A percentile compares a stretch with the other conserved stretches of the same genome.
Conservation (phyloP, 2,329 filamentous ascomycete genomes). For the Clonostachys sp. region DNA sequence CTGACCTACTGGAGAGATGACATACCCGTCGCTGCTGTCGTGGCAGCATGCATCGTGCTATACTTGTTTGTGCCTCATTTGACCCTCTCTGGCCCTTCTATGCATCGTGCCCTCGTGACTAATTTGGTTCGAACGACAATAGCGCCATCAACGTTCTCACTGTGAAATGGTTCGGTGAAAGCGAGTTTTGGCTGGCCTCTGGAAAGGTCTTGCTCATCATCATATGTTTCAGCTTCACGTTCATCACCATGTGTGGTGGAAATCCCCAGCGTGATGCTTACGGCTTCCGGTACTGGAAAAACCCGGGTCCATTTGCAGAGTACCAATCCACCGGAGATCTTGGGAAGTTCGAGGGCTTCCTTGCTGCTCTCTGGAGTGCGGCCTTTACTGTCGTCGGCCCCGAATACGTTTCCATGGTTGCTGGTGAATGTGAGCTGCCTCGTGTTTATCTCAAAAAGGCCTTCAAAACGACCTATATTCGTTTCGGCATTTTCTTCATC, state of each 20-base stretch:
- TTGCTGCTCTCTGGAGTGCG: slow-evolving; percentile 48
- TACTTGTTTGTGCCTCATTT: not conserved
- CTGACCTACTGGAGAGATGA: slow-evolving; percentile 27
- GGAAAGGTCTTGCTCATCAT: slow-evolving; percentile 55
- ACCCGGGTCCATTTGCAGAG: slow-evolving; percentile 48
- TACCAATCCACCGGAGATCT: slow-evolving; percentile 53
- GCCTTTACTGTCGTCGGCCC: slow-evolving; percentile 51
- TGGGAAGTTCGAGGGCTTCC: slow-evolving; percentile 62
- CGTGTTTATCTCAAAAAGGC: slow-evolving; percentile 43
- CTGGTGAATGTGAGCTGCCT: slow-evolving; percentile 56
- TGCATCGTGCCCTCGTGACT: slow-evolving; percentile 3
- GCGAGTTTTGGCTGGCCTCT: slow-evolving; percentile 39
- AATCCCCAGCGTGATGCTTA: slow-evolving; percentile 50
- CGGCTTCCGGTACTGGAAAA: slow-evolving; percentile 64
- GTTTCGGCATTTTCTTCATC: slow-evolving; percentile 20
- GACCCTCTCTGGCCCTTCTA: no score
- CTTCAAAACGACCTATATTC: slow-evolving; percentile 16
- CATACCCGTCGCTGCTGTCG: slow-evolving; percentile 17
- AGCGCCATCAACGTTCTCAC: slow-evolving; percentile 30
- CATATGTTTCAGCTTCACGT: slow-evolving; percentile 52
- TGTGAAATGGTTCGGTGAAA: slow-evolving; percentile 34
- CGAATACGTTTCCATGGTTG: slow-evolving; percentile 58
- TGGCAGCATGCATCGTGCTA: slow-evolving; percentile 14
- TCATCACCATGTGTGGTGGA: slow-evolving; percentile 56
- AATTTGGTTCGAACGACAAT: not conserved